Conservation (phyloP, 257 asterid genomes). For the Hygrophila difformis region DNA sequence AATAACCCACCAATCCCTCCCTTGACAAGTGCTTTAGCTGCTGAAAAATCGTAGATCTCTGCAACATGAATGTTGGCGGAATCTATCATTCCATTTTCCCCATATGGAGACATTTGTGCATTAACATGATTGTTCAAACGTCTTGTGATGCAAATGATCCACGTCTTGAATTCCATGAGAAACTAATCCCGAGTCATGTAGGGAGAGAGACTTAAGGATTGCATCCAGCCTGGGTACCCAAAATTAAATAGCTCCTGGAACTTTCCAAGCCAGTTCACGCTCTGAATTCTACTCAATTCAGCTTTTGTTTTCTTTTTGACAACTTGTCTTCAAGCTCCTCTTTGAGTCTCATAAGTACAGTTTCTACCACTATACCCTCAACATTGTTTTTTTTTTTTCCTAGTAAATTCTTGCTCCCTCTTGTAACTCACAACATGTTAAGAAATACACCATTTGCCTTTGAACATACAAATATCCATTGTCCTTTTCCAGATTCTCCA, state of each 20-base stretch:
- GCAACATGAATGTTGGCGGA: conserved; percentile 35
- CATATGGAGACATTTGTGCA: conserved; percentile 22
- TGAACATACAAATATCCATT: conserved; percentile 31
- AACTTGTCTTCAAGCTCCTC: conserved; percentile 39
- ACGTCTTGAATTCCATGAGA: conserved; percentile 62
- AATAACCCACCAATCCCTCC: conserved; percentile 52
- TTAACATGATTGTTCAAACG: conserved; percentile 30
- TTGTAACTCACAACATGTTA: conserved; percentile 31
- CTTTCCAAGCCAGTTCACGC: conserved; percentile 45
- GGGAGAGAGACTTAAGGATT: conserved; percentile 46
- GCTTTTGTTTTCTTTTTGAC: conserved; percentile 26
- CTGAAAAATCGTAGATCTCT: conserved; percentile 47
- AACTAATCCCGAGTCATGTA: conserved; percentile 37
- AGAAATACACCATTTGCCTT: conserved; percentile 29
- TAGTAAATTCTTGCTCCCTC: conserved; percentile 28
- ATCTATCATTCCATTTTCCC: conserved; percentile 47
- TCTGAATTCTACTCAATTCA: conserved; percentile 26
- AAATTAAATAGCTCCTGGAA: conserved; percentile 45
- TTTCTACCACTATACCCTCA: conserved; percentile 47
- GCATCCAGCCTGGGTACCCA: conserved; percentile 46
- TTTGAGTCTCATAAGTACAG: conserved; percentile 29
- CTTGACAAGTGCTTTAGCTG: conserved; percentile 45
- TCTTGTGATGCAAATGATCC: conserved; percentile 40
- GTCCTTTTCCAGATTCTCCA: conserved; percentile 37
- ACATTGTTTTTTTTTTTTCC: too few relatives aligned